Evolutionary conservation across 2,329 filamentous ascomycete species (phyloP).

Genomic region (Ophiocordyceps camponoti-saundersi): DNA sequence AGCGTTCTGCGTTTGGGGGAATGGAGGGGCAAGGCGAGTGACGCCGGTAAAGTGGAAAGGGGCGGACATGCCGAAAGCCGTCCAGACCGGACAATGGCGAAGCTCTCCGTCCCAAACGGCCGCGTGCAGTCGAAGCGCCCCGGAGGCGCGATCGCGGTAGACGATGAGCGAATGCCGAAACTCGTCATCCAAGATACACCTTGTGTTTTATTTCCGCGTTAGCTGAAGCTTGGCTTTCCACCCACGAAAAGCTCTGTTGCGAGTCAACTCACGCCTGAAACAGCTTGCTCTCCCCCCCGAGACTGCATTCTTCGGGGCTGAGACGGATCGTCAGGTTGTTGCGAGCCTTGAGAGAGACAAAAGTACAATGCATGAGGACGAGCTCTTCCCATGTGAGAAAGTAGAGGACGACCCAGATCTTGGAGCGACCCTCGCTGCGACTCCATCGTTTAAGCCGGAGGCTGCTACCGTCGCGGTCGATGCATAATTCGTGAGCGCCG

Average conservation of each 20-base stretch:
- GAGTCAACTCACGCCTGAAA: constrained; percentile 39
- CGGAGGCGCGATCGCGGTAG: constrained; percentile 30
- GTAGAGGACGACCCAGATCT: constrained; percentile 35
- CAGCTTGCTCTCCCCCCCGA: constrained; percentile 30
- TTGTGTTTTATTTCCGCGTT: constrained; percentile 9
- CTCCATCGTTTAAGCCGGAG: constrained; percentile 38
- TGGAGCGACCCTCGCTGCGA: constrained; percentile 20
- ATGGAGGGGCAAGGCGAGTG: background rate
- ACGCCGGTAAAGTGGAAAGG: background rate
- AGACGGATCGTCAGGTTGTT: constrained; percentile 27
- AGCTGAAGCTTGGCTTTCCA: background rate
- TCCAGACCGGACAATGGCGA: constrained; percentile 42
- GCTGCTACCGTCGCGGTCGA: constrained; percentile 28
- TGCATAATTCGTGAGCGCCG: constrained; percentile 36
- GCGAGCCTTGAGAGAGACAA: constrained; percentile 36
- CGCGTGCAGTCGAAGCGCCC: constrained; percentile 36
- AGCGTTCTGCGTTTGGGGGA: background rate
- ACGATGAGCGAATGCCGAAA: constrained; percentile 36
- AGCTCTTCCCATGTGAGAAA: constrained; percentile 48
- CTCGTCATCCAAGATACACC: constrained; percentile 37
- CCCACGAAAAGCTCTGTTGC: too few relatives aligned
- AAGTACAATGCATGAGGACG: constrained; percentile 40
- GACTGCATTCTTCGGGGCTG: constrained; percentile 25
- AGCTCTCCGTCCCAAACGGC: constrained; percentile 37
- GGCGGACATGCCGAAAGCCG: constrained; percentile 35